Conservation (phyloP, 306 rosid genomes). For the Dalbergia cochinchinensis region DNA sequence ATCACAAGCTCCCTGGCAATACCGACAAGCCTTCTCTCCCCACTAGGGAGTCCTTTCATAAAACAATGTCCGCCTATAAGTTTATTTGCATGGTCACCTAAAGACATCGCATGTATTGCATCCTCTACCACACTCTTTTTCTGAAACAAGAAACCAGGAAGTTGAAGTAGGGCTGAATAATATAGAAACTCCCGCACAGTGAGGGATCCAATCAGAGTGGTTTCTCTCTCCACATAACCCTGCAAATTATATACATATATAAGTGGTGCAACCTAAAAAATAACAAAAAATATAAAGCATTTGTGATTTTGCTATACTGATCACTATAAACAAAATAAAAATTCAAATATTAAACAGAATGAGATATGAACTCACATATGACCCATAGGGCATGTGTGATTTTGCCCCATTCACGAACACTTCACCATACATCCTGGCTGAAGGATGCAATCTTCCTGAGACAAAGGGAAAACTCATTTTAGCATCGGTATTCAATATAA, state of each 20-base stretch:
- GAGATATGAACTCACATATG: constrained; percentile 74
- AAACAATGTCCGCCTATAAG: constrained; percentile 95
- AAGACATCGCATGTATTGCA: constrained; percentile 94
- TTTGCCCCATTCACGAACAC: constrained; percentile 88
- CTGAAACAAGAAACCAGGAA: constrained; percentile 96
- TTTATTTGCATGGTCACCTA: constrained; percentile 89
- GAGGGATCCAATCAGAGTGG: constrained; percentile 91
- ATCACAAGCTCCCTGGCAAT: constrained; percentile 98
- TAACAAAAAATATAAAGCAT: constrained; percentile 2
- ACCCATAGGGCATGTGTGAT: constrained; percentile 80
- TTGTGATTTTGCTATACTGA: not conserved
- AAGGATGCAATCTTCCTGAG: constrained; percentile 86
- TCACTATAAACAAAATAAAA: constrained; percentile 14
- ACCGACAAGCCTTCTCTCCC: constrained; percentile 92
- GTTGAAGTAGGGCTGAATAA: constrained; percentile 94
- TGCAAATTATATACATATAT: constrained; percentile 45
- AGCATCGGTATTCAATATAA: constrained; percentile 47
- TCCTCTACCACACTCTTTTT: constrained; percentile 94
- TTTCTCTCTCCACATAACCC: constrained; percentile 97
- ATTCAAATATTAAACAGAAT: constrained; percentile 35
- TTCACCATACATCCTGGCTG: constrained; percentile 89
- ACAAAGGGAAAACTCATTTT: constrained; percentile 40
- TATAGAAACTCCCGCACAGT: constrained; percentile 94
- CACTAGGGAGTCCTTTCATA: constrained; percentile 97
- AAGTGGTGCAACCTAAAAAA: constrained; percentile 8